Base-by-base conservation (phyloP, 495 filamentous ascomycete genomes). In the Tuber indicum region DNA sequence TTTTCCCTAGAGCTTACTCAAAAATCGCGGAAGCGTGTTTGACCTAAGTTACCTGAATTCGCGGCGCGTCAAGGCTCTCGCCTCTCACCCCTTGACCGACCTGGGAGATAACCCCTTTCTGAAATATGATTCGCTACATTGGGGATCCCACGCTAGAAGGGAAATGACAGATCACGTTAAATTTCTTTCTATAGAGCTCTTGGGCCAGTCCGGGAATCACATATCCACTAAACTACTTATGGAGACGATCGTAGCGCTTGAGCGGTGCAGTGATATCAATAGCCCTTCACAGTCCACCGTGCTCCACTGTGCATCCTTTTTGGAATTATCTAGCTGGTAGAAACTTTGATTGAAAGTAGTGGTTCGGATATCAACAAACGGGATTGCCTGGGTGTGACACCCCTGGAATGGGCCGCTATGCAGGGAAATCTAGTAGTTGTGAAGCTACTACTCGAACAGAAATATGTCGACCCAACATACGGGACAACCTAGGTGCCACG, bases 341-440 rank as follows among this genome's bases (percentile, higher is more conserved):
- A 4, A 23, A 17, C 17, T 23, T 23, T 49, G 21, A 49, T 49
- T 2, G 47, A 23, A 49, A 19, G 4, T 0, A 3, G 7, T 19
- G 7, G 21, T 23, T 49, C 47, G 5, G 19, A 23, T 49, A 49
- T 49, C 17, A 49, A 49, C 19, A 49, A 49, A 49, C 47, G 16
- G 21, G 47, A 49, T 49, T 21, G 47, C 47, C 3, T 23, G 7
- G 47, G 47, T 49, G 5, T 16, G 47, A 19, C 47, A 26, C 80
- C 84, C 62, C 77, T 85, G 12, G 84, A 74, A 21, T 81, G 76
- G 75, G 84, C 84, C 16, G 82, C 84, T 41, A 62, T 76, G 49
- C 76, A 78, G 26, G 83, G 83, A 26, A 75, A 83, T 43, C 71
- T 80, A 42, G 73, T 47, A 12, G 77, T 83, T 0, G 81, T 83